Conservation (phyloP, 768 basidiomycete genomes). For the Suillus subalutaceus region DNA sequence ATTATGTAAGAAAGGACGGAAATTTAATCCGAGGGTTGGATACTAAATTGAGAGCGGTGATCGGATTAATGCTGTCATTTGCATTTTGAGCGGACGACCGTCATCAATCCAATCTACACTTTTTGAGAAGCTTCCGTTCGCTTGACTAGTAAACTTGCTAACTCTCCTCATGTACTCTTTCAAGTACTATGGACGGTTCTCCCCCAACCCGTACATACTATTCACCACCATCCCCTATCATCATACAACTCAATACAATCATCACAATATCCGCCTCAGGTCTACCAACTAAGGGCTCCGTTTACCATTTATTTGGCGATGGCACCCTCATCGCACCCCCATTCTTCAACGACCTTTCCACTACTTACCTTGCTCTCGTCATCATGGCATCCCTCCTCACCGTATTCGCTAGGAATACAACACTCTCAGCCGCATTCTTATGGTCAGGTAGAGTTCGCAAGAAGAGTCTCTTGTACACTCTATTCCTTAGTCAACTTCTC, state of each 20-base stretch:
- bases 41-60: not conserved
- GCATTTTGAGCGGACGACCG: not conserved
- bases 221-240: constrained; percentile 14
- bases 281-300: constrained; percentile 29
- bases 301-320: constrained; percentile 50
- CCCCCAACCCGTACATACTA: not conserved
- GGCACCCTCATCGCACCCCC: constrained; percentile 60
- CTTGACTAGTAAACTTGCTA: too few relatives aligned
- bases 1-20: not conserved
- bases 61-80: not conserved
- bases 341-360: constrained; percentile 44
- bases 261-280: constrained; percentile 47
- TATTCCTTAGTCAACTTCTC: constrained; percentile 58
- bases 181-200: not conserved
- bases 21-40: too few relatives aligned
- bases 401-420: constrained; percentile 56
- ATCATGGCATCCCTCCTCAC: constrained; percentile 51
- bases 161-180: not conserved
- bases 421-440: constrained; percentile 53
- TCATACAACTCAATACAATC: constrained; percentile 52
- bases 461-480: constrained; percentile 58
- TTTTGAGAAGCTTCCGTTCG: constrained; percentile 7
- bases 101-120: constrained; percentile 11
- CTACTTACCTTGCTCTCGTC: constrained; percentile 47
- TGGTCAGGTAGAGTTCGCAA: constrained; percentile 57